Base-by-base conservation (phyloP, 768 basidiomycete species). In the Leccinum ochraceum region DNA sequence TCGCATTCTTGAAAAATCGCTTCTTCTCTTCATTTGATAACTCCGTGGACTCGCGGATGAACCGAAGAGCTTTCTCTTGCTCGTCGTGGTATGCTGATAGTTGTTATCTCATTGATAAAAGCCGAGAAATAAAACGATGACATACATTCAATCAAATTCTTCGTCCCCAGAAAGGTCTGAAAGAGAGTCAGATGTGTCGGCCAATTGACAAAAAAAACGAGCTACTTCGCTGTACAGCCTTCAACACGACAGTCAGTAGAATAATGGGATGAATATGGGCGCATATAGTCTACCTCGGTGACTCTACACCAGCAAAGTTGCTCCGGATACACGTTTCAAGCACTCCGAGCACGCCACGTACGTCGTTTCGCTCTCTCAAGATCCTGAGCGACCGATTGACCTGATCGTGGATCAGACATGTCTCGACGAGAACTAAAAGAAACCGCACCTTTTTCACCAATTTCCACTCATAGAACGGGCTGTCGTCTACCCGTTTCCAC, bases 241-340 rank as follows among this genome's bases (percentile, higher is more conserved):
- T 61, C 11, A 30, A 54, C n/a, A 16, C 34, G 53, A 56, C 10
- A 60, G 50, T 69, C 60, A 67, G 60, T 20, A 28, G 14, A 28
- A 28, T 13, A 5, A 1, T 22, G 34, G n/a, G 17, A 50, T 53
- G n/a, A 22, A 34, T 17, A 6, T 3, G 37, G 60, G 57, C 3
- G 44, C 13, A 14, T 6, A 2, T 5, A n/a, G 16, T 66, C 59
- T 60, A 87, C 89, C 89, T 86, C 10, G 88, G 75, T 37, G 91
- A 92, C 76, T 97, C 95, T 4, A 92, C 86, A 0, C 92, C 97
- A 14, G 92, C 97, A 77, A 98, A 99, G 72, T 97, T 98, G 24
- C 86, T 83, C 57, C 95, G 82, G 49, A 98, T 83, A 65, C 93
- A 97, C 0, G 93, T 92, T 67, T 96, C 94, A 37, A 99, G 77